Evolutionary conservation across 208 protist species (phyloP), one percentile per base, ranked within the genome.

Genomic region (Vickermania ingenoplastis): DNA sequence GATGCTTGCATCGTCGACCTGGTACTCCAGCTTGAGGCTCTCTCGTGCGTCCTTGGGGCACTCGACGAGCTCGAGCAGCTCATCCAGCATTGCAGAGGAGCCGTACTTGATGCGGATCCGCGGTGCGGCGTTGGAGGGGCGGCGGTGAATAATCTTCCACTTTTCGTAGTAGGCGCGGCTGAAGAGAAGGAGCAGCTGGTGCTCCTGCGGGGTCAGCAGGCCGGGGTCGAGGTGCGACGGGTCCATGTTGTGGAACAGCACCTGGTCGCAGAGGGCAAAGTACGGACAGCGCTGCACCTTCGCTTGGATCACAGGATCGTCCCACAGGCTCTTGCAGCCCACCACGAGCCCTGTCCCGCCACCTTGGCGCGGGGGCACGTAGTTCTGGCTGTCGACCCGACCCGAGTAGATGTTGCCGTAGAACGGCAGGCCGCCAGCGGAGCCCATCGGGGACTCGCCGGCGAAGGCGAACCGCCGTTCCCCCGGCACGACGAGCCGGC

Each of bases 231-330:
- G 73, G 59, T 84, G 89, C 21, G 59, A 71, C 13, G 86, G 83
- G 48, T 94, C 86, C 86, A 94, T 94, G 67, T 91, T 91, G 72
- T 94, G 86, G 57, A 69, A 91, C 31, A 94, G 52, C 49, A 94
- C 86, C 65, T 94, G 86, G 51, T 94, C 86, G 56, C 79, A 85
- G 27, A 94, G 75, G 0, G 86, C 83, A 67, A 94, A 94, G 77
- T 94, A 94, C 14, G 86, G 86, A 59, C 86, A 94, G 11, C 58
- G 14, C 5, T 75, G 64, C 41, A 94, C 77, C 70, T 83, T 85
- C 24, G 57, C 51, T 4, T 74, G 80, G 23, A 82, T 67, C 41
- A 49, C 59, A 21, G 78, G 71, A 67, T 91, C 71, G 52, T 91
- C 81, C 82, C 83, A 94, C 23, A 87, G 61, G 53, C 65, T 81